Evolutionary conservation across 176 grass and related monocot species (phyloP), one percentile per base, ranked within the genome.

Genomic region (Aegilops speltoides): DNA sequence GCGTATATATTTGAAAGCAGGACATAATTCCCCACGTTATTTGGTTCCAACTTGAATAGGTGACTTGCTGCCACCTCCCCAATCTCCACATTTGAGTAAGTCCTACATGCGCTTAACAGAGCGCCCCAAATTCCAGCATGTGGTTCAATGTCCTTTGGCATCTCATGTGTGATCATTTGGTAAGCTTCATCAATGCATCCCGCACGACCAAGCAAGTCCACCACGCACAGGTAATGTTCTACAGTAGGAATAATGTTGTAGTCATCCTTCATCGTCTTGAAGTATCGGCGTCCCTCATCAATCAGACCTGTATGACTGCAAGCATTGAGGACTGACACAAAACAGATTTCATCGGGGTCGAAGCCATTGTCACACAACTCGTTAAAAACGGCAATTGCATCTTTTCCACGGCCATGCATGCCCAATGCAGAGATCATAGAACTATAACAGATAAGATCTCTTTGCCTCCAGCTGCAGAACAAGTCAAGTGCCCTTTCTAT

Each of bases 1-100:
- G 89, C 82, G 63, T 88, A 85, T 77, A 91, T 88, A 61, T 90
- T 90, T 19, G 89, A 90, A 59, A 90, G 79, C 11, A 90, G 80
- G n/a, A 90, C 89, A 41, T 90, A 90, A 23, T 90, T 83, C 19
- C 84, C 89, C 14, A 82, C 57, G 63, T 90, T 90, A 31, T 86
- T 85, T 63, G 89, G 84, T 70, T 90, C 89, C 89, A 90, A 79
- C 64, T 90, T 85, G 83, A 90, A 86, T 63, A 90, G 45, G 28
- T 83, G 80, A 22, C 73, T 83, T 20, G 79, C 79, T 12, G 89
- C 89, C 65, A 48, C 84, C 79, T 87, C 89, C 64, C 73, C 89
- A 34, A 90, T 67, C 29, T 86, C 52, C 0, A 83, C 89, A 74
- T 90, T 87, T 38, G 89, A 90, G 25, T 90, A 87, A 64, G 40